Evolutionary conservation across 768 basidiomycete species (phyloP), one percentile per base, ranked within the genome.

Genomic region (Phlebiopsis gigantea): DNA sequence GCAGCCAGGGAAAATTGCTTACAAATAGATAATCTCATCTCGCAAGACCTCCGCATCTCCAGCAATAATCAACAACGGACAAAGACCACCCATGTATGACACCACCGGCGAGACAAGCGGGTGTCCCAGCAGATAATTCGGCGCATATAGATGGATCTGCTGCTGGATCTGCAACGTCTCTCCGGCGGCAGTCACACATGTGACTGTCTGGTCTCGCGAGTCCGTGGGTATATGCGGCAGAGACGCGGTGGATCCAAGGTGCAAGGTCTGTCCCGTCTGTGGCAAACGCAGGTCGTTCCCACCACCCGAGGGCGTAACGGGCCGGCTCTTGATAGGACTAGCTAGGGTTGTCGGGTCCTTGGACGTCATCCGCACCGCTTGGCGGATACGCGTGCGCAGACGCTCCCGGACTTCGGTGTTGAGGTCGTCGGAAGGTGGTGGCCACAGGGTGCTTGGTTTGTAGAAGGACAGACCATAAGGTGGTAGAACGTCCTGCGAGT

Each of bases 21-120:
- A 90, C 92, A 80, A 73, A 66, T 92, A 98, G 28, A 98, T 82
- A 30, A 92, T 84, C 70, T 98, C 96, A 66, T 98, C 96, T 53
- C 94, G 77, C 43, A 98, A 71, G 0, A 96, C 92, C 72, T 98
- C 96, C 63, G 87, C 89, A 55, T 97, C 90, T 41, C 96, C 85
- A 0, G 85, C 88, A 61, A 94, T 84, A 61, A 99, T 72, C 24
- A 93, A 71, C 46, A 98, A 66, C 12, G 97, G 97, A 1, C 92
- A 92, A 0, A 99, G 71, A 1, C 95, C 95, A 5, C 96, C 97
- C 10, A 99, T 78, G 70, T 93, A 94, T 0, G 82, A 82, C 60
- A 89, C 68, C 7, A 79, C 83, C 0, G 93, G 87, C 61, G 90
- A 94, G 41, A 98, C 82, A 47, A 93, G 78, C 1, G 94, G 94